Percentiles rank a stretch among this genome's conserved stretches.
phyloP scores from a whole-genome alignment of 306 rosid species.

The Pyrus pyrifolia region DNA sequence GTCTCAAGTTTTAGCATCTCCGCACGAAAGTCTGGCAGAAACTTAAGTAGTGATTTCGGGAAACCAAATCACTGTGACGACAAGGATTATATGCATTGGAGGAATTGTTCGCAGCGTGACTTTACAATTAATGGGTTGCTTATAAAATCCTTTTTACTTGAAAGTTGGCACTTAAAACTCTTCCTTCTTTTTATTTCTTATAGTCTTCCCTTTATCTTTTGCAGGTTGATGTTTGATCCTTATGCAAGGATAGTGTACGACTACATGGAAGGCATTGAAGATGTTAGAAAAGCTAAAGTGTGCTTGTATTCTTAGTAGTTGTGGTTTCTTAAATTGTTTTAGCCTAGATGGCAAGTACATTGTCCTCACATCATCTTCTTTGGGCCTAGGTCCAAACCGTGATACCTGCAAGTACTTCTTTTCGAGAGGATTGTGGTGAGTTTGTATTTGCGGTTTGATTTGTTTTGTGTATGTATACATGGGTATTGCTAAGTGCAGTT shows the following conservation, averaged over 20 bases:
- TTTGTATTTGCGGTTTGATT: constrained; percentile 19
- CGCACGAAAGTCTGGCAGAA: constrained; percentile 18
- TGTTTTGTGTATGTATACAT: neutral
- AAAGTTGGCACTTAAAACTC: constrained; percentile 5
- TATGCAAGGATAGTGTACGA: constrained; percentile 57
- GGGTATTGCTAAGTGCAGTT: neutral
- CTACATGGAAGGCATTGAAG: constrained; percentile 84
- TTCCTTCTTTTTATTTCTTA: constrained; percentile 1
- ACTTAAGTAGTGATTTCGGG: constrained; percentile 18
- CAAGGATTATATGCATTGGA: constrained; percentile 74
- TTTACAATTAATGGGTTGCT: constrained; percentile 87
- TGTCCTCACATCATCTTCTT: constrained; percentile 31
- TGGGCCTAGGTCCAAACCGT: constrained; percentile 68
- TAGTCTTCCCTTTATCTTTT: constrained; percentile 1
- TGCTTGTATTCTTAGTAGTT: constrained; percentile 34
- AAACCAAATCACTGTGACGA: constrained; percentile 47
- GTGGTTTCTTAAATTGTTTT: constrained; percentile 23
- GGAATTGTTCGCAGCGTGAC: constrained; percentile 73
- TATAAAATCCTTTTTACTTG: constrained; percentile 26
- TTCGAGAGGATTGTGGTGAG: constrained; percentile 85
- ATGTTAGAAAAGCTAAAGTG: constrained; percentile 62
- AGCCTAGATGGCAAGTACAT: constrained; percentile 14
- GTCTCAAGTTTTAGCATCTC: constrained; percentile 82
- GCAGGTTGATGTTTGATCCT: constrained; percentile 88
- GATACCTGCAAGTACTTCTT: constrained; percentile 63